Conservation (phyloP, 2,329 filamentous ascomycete species). For the Aspergillus spinulosporus region DNA sequence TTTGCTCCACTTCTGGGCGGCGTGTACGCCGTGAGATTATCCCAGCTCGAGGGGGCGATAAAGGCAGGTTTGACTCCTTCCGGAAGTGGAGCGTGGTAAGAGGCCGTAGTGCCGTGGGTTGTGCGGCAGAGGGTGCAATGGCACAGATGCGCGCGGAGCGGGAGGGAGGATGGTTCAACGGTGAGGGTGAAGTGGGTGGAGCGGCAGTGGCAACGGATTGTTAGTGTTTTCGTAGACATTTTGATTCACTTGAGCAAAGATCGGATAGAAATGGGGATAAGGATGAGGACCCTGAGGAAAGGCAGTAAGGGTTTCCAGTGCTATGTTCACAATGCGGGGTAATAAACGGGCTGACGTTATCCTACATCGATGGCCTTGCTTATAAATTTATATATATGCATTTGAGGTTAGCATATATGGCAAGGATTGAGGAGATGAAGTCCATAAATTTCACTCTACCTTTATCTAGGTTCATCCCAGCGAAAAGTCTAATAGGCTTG, state of each 20-base stretch:
- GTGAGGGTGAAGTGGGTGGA: slow-evolving; percentile 36
- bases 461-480: too few species aligned
- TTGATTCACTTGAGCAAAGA: not conserved
- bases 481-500: too few species aligned
- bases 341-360: too few species aligned
- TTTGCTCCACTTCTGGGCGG: slow-evolving; percentile 31
- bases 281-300: not conserved
- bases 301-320: not conserved
- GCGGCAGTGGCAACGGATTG: slow-evolving; percentile 29
- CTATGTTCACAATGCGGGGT: too few species aligned
- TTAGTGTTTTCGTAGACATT: slow-evolving; percentile 19
- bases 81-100: slow-evolving; percentile 29
- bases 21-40: slow-evolving; percentile 30
- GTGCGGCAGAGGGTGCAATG: slow-evolving; percentile 48
- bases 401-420: too few species aligned
- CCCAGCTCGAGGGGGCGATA: slow-evolving; percentile 23
- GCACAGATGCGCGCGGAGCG: slow-evolving; percentile 45
- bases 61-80: slow-evolving; percentile 23
- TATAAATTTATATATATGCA: too few species aligned
- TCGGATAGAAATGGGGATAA: not conserved
- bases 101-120: slow-evolving; percentile 38
- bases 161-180: slow-evolving; percentile 35
- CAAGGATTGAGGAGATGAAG: too few species aligned
- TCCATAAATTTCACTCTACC: too few species aligned
- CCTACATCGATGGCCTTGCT: too few species aligned